Evolutionary conservation across 208 protist genomes (phyloP), one percentile per base, ranked within the genome.

Genomic region (Leishmania tarentolae): DNA sequence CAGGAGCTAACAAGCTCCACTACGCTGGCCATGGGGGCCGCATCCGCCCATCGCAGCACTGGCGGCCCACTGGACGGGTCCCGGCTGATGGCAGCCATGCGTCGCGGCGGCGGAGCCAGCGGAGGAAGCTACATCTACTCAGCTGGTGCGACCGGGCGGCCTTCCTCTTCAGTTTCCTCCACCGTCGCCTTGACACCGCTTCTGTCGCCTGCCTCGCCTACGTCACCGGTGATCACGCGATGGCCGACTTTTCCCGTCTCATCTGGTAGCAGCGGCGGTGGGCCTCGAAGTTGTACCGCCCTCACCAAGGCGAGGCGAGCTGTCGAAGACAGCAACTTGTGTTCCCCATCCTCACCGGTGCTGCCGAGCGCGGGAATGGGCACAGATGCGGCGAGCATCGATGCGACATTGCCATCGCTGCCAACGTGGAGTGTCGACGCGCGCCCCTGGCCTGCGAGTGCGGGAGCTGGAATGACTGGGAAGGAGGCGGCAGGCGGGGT

Each of bases 141-240:
- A 13, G 2, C 28, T 15, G 78, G 24, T 21, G 35, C 81, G 0
- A 31, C 21, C n/a, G 68, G 42, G 21, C 65, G 59, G 17, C 76
- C 61, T 37, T 74, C 72, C 40, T 85, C 81, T 13, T 71, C 81
- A 3, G 66, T 28, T 28, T 85, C 81, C 17, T 79, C 82, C 8
- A 71, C 63, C 28, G 44, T 50, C 0, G 77, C 78, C 28, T 31
- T 82, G 47, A 82, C 82, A 5, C 82, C 82, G 44, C 73, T 52
- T 42, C 72, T 79, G 66, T 82, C 82, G 8, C 82, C 82, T 24
- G 78, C 73, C 3, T 79, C 81, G 19, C 50, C 82, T 24, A 70
- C 73, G 28, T 79, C 81, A 28, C 40, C 81, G 21, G 50, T 40
- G 21, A 19, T 50, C 3, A 56, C 44, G 15, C 56, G 76, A 35